Evolutionary conservation across 2,329 filamentous ascomycete species (phyloP).

Genomic region (Aureobasidium sp.): DNA sequence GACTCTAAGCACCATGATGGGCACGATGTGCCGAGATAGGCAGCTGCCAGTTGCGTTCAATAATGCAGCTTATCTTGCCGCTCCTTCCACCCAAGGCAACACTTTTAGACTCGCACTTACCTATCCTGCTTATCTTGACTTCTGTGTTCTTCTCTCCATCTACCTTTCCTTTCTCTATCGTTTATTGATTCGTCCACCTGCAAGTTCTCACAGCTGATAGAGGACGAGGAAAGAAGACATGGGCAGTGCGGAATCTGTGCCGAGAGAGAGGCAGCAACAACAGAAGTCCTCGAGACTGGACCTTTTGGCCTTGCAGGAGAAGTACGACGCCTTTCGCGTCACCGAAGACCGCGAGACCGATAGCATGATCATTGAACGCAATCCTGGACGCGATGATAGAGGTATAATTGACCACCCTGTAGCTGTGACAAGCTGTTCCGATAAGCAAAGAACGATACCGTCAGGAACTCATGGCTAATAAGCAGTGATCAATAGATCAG

Average conservation of each 20-base stretch:
- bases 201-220: no score
- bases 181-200: background rate
- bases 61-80: background rate
- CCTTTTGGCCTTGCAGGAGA: constrained; percentile 21
- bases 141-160: background rate
- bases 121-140: no score
- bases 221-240: background rate
- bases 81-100: background rate
- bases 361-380: constrained; percentile 15
- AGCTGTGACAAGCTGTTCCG: background rate
- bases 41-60: background rate
- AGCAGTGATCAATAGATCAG: background rate
- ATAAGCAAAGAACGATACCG: background rate
- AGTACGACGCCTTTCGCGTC: constrained; percentile 29
- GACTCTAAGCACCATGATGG: background rate
- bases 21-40: background rate
- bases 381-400: background rate
- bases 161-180: background rate
- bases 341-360: constrained; percentile 20
- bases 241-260: constrained; percentile 12
- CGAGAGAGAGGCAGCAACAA: background rate
- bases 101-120: background rate
- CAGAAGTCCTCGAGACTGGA: background rate
- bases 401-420: background rate
- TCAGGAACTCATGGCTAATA: background rate